Conservation (phyloP, 2,329 filamentous ascomycete species). For the Aspergillus viridinutans region DNA sequence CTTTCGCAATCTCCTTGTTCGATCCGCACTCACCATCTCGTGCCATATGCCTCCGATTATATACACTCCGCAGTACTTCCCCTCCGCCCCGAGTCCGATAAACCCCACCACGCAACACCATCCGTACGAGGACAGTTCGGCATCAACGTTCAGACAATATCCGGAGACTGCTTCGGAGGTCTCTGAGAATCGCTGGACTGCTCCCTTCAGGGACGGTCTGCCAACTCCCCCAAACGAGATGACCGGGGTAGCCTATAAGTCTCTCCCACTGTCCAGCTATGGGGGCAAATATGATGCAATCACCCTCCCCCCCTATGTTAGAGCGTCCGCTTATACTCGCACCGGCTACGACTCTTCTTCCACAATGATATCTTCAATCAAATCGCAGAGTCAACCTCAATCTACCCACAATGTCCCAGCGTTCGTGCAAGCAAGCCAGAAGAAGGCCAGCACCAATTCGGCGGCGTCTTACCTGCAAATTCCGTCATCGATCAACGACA, state of each 20-base stretch:
- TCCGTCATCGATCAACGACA: constrained; percentile 69
- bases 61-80: constrained; percentile 22
- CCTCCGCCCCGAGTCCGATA: constrained; percentile 24
- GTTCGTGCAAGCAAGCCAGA: constrained; percentile 19
- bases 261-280: constrained; percentile 27
- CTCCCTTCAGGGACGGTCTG: constrained; percentile 38
- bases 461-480: constrained; percentile 60
- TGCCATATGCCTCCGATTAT: constrained; percentile 33
- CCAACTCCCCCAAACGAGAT: constrained; percentile 41
- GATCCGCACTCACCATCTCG: constrained; percentile 12
- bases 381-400: constrained; percentile 20
- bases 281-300: constrained; percentile 26
- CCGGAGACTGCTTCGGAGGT: constrained; percentile 11
- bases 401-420: constrained; percentile 20
- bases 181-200: constrained; percentile 27
- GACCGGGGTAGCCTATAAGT: constrained; percentile 38
- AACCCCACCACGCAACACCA: constrained; percentile 24
- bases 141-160: constrained; percentile 10
- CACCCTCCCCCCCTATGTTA: constrained; percentile 21
- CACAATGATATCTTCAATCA: constrained; percentile 19
- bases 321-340: constrained; percentile 16
- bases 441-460: constrained; percentile 29
- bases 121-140: constrained; percentile 13
- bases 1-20: constrained; percentile 4
- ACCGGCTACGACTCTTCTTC: constrained; percentile 19